Conservation (phyloP, 495 filamentous ascomycete genomes). For the Massariosphaeria phaeospora region DNA sequence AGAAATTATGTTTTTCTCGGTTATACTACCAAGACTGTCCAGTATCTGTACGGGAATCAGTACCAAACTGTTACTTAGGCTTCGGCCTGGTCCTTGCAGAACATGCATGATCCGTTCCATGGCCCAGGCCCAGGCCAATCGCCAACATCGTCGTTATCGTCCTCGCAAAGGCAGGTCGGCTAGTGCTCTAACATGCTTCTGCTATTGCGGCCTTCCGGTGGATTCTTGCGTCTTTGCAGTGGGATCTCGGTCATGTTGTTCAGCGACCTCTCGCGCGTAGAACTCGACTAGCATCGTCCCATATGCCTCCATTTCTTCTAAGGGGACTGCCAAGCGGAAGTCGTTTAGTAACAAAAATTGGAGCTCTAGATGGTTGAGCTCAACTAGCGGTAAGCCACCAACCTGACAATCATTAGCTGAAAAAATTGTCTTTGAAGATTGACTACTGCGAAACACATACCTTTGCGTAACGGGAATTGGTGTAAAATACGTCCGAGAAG, state of each 20-base stretch:
- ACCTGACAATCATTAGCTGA: constrained; percentile 58
- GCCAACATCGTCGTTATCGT: no score
- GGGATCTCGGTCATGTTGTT: constrained; percentile 52
- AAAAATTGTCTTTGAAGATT: neutral
- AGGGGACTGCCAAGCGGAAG: constrained; percentile 87
- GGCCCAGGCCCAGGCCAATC: no score
- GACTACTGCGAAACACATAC: constrained; percentile 47
- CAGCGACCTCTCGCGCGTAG: constrained; percentile 85
- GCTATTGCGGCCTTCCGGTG: neutral
- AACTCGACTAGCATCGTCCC: constrained; percentile 99
- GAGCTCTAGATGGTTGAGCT: constrained; percentile 94
- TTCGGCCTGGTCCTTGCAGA: no score
- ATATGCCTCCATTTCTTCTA: constrained; percentile 95
- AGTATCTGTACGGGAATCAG: no score
- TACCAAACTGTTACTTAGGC: no score
- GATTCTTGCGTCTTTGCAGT: neutral
- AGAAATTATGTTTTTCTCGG: constrained; percentile 10
- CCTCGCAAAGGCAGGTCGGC: no score
- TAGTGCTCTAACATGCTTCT: no score
- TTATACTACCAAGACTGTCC: no score
- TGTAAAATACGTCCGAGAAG: constrained; percentile 99
- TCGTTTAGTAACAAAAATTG: constrained; percentile 97
- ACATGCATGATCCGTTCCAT: neutral
- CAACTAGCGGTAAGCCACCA: constrained; percentile 88
- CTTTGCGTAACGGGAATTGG: constrained; percentile 98